Evolutionary conservation across 2,329 filamentous ascomycete species (phyloP), one percentile per base, ranked within the genome.

Genomic region (Blastomyces emzantsi): DNA sequence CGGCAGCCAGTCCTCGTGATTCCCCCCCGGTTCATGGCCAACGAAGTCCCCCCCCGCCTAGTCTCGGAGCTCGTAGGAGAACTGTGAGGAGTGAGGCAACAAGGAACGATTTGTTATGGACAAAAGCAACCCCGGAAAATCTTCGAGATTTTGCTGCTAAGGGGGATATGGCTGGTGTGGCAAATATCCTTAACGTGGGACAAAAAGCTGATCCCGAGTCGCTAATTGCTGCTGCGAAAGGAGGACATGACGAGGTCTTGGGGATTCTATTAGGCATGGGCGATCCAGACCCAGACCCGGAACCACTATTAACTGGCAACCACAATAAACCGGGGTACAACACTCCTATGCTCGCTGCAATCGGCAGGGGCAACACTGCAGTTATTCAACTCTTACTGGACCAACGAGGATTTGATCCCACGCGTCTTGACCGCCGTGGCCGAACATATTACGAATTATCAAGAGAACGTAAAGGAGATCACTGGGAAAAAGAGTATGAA

Each of bases 321-420:
- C 81, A 82, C 39, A 57, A 57, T 41, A 80, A 84, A 64, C 77
- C 82, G 52, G 92, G 94, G 64, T 87, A 90, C 70, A 89, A 92
- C 61, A 97, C 93, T 0, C 94, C 94, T 1, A 95, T 99, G 81
- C 83, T 97, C 47, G 92, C 92, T 64, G 92, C 94, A 1, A 97
- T 99, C 67, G 93, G 94, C 19, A 89, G 93, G 69, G 85, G 85
- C 4, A 94, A 96, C 70, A 83, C 94, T 60, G 89, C 90, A 68
- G 90, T 97, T 64, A 86, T 99, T 55, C 85, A 89, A 64, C 79
- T 96, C 13, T 82, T 97, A 8, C 79, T 96, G 7, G 86, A 87
- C 65, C 90, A 94, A 70, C 83, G 84, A 58, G 81, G 82, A 33
- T 97, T 97, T 73, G 88, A 99, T 70, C 92, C 94, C 0, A 91